A percentile compares a stretch with the other conserved stretches of the same genome.
Evolutionary conservation across 2,329 filamentous ascomycete genomes (phyloP).

Genomic region (Clonostachys rhizophaga): DNA sequence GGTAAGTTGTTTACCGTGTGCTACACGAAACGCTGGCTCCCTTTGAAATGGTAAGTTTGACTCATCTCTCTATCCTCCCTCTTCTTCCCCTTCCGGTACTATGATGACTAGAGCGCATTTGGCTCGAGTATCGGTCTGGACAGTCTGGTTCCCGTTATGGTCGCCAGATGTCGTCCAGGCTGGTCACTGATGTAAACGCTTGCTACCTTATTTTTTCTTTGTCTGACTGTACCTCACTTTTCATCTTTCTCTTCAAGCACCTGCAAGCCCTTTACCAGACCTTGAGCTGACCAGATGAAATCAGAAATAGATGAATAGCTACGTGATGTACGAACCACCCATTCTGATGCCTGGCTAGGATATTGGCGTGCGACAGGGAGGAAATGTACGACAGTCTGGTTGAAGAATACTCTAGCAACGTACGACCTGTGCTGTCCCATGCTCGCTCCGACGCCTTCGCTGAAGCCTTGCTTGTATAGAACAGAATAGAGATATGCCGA

Average conservation of each 20-base stretch:
- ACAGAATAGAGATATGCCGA: slow-evolving; percentile 78
- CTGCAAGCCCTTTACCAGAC: background rate
- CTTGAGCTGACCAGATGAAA: slow-evolving; percentile 13
- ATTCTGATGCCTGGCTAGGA: slow-evolving; percentile 43
- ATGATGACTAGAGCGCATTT: slow-evolving; percentile 99
- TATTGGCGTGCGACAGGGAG: slow-evolving; percentile 90
- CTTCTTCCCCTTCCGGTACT: slow-evolving; percentile 5
- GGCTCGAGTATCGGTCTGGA: slow-evolving; percentile 90
- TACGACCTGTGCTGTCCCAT: slow-evolving; percentile 44
- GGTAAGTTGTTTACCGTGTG: slow-evolving; percentile 48
- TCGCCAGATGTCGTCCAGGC: slow-evolving; percentile 51
- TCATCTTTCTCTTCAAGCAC: no score
- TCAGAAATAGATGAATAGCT: background rate
- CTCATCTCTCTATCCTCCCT: slow-evolving; percentile 5
- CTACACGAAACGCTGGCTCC: background rate
- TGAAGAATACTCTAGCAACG: slow-evolving; percentile 79
- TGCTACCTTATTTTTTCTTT: slow-evolving; percentile 73
- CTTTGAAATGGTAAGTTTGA: slow-evolving; percentile 27
- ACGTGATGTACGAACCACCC: no score
- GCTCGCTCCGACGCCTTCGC: slow-evolving; percentile 43
- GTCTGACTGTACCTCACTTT: background rate
- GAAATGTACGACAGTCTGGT: slow-evolving; percentile 79
- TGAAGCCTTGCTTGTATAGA: slow-evolving; percentile 48
- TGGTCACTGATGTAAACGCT: slow-evolving; percentile 98
- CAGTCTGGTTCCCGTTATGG: slow-evolving; percentile 70